Percentiles rank a stretch among this genome's conserved stretches.
phyloP scores from a whole-genome alignment of 2,329 filamentous ascomycete genomes.

The Elsinoe perseae region DNA sequence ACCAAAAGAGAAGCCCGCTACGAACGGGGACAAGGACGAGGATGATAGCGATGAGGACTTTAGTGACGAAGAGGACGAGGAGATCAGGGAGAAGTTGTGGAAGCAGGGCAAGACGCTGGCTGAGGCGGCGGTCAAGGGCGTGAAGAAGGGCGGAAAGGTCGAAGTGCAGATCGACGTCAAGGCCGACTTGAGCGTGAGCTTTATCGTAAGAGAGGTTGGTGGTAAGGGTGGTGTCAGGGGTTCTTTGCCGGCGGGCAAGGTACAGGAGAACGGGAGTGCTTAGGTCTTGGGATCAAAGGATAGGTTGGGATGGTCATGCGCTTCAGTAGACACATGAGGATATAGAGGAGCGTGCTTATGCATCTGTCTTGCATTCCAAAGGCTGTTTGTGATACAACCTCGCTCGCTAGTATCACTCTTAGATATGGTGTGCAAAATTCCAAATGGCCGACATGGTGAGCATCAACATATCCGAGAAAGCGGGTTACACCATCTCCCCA shows the following conservation, averaged over 20 bases:
- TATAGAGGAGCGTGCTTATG: not conserved
- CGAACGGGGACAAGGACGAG: constrained; percentile 51
- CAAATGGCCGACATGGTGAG: not conserved
- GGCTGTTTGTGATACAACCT: no score
- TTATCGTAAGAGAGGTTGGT: constrained; percentile 79
- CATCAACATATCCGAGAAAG: not conserved
- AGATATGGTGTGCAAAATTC: no score
- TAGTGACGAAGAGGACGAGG: constrained; percentile 72
- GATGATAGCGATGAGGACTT: constrained; percentile 53
- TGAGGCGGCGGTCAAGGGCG: constrained; percentile 72
- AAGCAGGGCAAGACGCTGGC: constrained; percentile 76
- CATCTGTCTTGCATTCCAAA: no score
- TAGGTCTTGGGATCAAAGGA: constrained; percentile 14
- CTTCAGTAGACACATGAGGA: not conserved
- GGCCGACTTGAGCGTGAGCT: constrained; percentile 68
- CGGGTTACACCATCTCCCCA: not conserved
- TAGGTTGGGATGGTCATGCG: not conserved
- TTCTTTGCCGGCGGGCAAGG: constrained; percentile 34
- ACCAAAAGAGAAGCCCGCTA: constrained; percentile 59
- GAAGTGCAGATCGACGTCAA: constrained; percentile 88
- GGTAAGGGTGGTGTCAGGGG: constrained; percentile 77
- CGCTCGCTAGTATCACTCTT: no score
- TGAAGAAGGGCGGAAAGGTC: constrained; percentile 84
- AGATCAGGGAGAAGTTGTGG: constrained; percentile 84
- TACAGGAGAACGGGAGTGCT: constrained; percentile 15